Conservation (phyloP, 306 rosid genomes). For the Gastrolobium villosum region DNA sequence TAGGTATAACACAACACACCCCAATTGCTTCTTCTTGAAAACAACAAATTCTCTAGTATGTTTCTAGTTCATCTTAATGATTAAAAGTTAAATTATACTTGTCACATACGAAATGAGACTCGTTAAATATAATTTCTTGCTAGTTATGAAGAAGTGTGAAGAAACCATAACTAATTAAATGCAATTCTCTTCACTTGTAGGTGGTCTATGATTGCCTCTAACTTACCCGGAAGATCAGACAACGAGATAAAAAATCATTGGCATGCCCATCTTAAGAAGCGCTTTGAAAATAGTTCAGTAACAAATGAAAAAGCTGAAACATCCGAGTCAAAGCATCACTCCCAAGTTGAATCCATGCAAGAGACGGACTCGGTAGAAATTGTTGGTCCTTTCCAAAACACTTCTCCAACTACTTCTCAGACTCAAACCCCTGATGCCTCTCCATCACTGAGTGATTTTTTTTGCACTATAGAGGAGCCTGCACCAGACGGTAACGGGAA, state of each 20-base stretch:
- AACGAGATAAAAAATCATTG: constrained; percentile 46
- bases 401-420: not conserved
- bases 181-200: constrained; percentile 18
- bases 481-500: not conserved
- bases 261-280: constrained; percentile 37
- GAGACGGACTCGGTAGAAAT: not conserved
- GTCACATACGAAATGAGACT: too few species aligned
- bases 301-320: not conserved
- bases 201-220: constrained; percentile 45
- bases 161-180: not conserved
- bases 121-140: not conserved
- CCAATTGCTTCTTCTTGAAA: too few species aligned
- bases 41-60: too few species aligned
- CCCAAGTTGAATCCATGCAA: constrained; percentile 22
- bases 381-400: constrained; percentile 4
- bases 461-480: not conserved
- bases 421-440: constrained; percentile 13
- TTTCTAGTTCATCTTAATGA: not conserved
- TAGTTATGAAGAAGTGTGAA: not conserved
- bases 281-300: constrained; percentile 13
- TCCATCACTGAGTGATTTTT: constrained; percentile 7
- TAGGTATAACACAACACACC: constrained; percentile 17
- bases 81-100: not conserved
- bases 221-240: constrained; percentile 51
- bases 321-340: constrained; percentile 9